phyloP scores from a whole-genome alignment of 345 rosid genomes.

The Citrus trifoliata region DNA sequence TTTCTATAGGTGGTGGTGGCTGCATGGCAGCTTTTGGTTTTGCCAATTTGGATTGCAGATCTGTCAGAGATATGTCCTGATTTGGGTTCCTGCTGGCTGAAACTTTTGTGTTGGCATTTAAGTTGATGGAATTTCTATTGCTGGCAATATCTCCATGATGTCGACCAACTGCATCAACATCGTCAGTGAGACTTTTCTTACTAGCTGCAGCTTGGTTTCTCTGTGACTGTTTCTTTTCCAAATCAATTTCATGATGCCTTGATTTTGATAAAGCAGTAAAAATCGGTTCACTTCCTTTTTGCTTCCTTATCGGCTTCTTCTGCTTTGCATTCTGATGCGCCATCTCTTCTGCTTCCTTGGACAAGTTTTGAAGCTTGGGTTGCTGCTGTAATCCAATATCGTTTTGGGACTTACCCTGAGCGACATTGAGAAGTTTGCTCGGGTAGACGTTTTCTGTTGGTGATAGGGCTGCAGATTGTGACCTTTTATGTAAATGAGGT shows the following conservation, averaged over 20 bases:
- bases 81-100: constrained; percentile 13
- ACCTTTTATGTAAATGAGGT: constrained; percentile 22
- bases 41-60: constrained; percentile 19
- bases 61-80: constrained; percentile 17
- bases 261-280: constrained; percentile 23
- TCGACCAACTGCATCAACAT: constrained; percentile 13
- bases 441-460: constrained; percentile 28
- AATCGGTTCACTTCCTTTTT: constrained; percentile 25
- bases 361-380: constrained; percentile 16
- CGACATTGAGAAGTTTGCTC: constrained; percentile 24
- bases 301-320: constrained; percentile 28
- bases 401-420: constrained; percentile 26
- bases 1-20: constrained; percentile 15
- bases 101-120: constrained; percentile 18
- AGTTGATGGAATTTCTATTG: constrained; percentile 13
- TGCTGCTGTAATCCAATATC: constrained; percentile 24
- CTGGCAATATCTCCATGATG: constrained; percentile 16
- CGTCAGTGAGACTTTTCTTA: constrained; percentile 32
- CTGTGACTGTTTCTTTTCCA: constrained; percentile 30
- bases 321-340: constrained; percentile 31
- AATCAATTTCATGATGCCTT: constrained; percentile 17
- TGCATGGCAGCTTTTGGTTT: constrained; percentile 12
- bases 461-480: constrained; percentile 21
- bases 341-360: constrained; percentile 27
- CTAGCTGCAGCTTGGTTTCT: constrained; percentile 29